Conservation (phyloP, 345 rosid genomes). For the Nasturtium officinale region DNA sequence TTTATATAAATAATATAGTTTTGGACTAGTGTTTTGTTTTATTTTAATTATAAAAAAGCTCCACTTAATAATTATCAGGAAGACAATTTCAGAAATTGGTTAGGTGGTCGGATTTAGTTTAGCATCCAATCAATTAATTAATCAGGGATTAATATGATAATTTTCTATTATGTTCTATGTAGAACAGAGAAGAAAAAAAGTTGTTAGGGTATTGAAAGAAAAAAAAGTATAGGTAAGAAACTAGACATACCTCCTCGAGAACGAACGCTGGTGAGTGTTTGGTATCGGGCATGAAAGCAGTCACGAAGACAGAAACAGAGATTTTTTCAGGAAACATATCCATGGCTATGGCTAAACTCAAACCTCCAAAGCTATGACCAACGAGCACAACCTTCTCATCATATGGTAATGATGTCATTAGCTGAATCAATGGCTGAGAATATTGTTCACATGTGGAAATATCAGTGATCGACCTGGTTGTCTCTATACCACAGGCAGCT, state of each 20-base stretch:
- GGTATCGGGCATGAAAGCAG: slow-evolving; percentile 45
- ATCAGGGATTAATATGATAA: not conserved
- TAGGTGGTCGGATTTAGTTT: not conserved
- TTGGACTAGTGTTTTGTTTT: not conserved
- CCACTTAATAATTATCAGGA: not conserved
- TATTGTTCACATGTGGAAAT: slow-evolving; percentile 48
- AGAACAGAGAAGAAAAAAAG: not conserved
- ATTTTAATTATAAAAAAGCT: too few species aligned
- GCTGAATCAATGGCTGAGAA: slow-evolving; percentile 52
- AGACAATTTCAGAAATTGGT: not conserved
- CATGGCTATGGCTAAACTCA: slow-evolving; percentile 51
- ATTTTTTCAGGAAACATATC: slow-evolving; percentile 43
- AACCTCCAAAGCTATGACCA: slow-evolving; percentile 60
- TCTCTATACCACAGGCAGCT: slow-evolving; percentile 54
- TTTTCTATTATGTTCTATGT: too few species aligned
- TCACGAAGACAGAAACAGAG: slow-evolving; percentile 29
- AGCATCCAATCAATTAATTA: not conserved
- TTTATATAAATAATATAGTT: too few species aligned
- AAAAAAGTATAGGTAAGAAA: not conserved
- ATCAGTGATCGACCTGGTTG: slow-evolving; percentile 44
- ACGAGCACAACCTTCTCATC: slow-evolving; percentile 59
- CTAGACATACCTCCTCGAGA: not conserved
- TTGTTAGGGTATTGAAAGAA: too few species aligned
- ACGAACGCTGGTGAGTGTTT: slow-evolving; percentile 32
- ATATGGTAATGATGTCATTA: slow-evolving; percentile 41